These are phyloP conservation scores for Ceratobasidium sp. DNA, from an alignment of 1,284 basidiomycete genomes.

Conservation along the genomic window DNA sequence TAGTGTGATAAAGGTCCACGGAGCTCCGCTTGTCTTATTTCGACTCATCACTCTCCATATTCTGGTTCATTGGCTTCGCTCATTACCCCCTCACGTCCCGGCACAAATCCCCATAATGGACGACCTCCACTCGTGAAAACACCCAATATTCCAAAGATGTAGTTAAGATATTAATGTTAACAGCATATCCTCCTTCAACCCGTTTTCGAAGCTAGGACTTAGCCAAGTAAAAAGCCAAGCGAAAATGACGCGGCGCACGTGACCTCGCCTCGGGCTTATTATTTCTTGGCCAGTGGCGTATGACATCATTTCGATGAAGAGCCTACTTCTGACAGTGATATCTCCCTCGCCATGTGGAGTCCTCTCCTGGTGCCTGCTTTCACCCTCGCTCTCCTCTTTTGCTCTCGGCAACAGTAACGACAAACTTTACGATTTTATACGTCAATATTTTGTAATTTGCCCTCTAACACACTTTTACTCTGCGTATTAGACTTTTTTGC, in stretches of 20 bases:
- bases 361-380: not conserved
- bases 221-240: too few species aligned
- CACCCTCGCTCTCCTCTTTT: not conserved
- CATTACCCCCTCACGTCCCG: too few species aligned
- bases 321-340: not conserved
- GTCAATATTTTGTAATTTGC: not conserved
- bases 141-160: too few species aligned
- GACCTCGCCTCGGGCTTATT: not conserved
- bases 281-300: not conserved
- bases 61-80: too few species aligned
- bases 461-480: not conserved
- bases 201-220: too few species aligned
- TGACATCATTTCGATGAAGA: conserved; percentile 14
- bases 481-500: not conserved
- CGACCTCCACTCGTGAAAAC: too few species aligned
- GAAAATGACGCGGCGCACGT: conserved; percentile 4
- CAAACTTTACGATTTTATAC: not conserved
- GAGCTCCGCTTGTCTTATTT: too few species aligned
- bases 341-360: not conserved
- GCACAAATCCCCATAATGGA: too few species aligned
- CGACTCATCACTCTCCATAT: too few species aligned
- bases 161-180: too few species aligned
- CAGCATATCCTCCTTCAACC: too few species aligned
- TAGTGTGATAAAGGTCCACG: not conserved
- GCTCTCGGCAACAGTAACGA: not conserved